A percentile compares a stretch with the other conserved stretches of the same genome.
phyloP scores from a whole-genome alignment of 176 grass and related monocot species.

The Paspalum notatum region DNA sequence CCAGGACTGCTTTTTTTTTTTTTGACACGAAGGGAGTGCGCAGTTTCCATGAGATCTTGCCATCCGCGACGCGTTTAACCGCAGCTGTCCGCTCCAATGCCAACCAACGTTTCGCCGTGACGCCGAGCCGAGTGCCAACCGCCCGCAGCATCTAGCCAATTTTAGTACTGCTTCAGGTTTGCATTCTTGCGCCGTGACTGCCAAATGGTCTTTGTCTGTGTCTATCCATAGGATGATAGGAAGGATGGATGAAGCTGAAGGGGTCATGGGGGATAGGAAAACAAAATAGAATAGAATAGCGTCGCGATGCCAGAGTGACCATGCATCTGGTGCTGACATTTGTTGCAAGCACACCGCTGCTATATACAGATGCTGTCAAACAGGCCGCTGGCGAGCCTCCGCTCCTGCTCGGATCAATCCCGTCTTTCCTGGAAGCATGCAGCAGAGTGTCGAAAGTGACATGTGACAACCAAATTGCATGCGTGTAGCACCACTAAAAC shows the following conservation, averaged over 20 bases:
- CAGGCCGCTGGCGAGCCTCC: neutral
- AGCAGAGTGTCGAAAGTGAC: neutral
- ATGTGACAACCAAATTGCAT: too few relatives aligned
- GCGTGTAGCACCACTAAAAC: too few relatives aligned
- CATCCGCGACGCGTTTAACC: neutral
- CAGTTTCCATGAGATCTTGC: neutral
- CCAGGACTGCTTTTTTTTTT: too few relatives aligned
- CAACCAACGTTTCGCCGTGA: neutral
- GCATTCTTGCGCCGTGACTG: neutral
- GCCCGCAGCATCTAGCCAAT: neutral
- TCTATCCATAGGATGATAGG: neutral
- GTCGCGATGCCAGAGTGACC: neutral
- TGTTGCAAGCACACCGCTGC: constrained; percentile 2
- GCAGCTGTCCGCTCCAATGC: neutral
- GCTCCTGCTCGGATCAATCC: neutral
- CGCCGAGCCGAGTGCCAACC: constrained; percentile 8
- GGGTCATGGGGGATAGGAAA: too few relatives aligned
- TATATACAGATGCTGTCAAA: neutral
- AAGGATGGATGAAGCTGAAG: neutral
- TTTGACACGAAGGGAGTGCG: too few relatives aligned
- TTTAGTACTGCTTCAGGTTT: neutral
- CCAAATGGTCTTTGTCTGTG: neutral
- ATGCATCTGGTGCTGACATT: neutral
- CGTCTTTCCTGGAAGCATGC: neutral
- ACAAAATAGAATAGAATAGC: neutral